Conservation (phyloP, 1,284 basidiomycete genomes). For the Cystobasidium slooffiae region DNA sequence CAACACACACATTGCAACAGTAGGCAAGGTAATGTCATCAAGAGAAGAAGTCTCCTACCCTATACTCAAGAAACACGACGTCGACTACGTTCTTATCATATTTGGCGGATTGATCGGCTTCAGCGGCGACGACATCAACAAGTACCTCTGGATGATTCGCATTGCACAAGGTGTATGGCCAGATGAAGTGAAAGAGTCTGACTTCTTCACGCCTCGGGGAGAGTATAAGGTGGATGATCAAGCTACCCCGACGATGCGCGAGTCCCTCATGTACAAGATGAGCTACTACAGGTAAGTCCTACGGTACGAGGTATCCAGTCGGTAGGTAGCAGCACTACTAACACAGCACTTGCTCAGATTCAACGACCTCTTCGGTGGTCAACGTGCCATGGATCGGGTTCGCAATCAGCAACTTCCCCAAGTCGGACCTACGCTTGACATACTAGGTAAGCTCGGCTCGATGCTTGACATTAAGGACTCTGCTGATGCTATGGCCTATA, state of each 20-base stretch:
- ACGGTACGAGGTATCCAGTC: neutral
- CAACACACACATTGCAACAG: slow-evolving; percentile 90
- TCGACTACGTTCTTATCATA: slow-evolving; percentile 96
- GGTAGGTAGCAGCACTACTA: neutral
- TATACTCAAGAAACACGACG: slow-evolving; percentile 94
- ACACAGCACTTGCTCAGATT: slow-evolving; percentile 63
- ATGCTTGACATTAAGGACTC: slow-evolving; percentile 29
- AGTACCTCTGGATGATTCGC: slow-evolving; percentile 72
- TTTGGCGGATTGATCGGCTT: slow-evolving; percentile 97
- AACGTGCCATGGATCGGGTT: slow-evolving; percentile 76
- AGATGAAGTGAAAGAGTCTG: slow-evolving; percentile 91
- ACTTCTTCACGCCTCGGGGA: slow-evolving; percentile 91
- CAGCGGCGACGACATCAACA: slow-evolving; percentile 99
- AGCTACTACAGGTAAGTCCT: slow-evolving; percentile 79
- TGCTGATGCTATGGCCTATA: slow-evolving; percentile 53
- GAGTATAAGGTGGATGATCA: slow-evolving; percentile 91
- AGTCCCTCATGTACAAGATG: slow-evolving; percentile 88
- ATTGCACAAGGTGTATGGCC: slow-evolving; percentile 77
- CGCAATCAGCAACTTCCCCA: slow-evolving; percentile 77
- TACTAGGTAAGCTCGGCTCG: slow-evolving; percentile 67
- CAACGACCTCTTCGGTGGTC: slow-evolving; percentile 80
- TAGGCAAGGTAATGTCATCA: slow-evolving; percentile 96
- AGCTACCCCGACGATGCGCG: slow-evolving; percentile 88
- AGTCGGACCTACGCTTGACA: slow-evolving; percentile 79
- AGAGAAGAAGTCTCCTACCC: slow-evolving; percentile 94